Conservation (phyloP, 2,329 filamentous ascomycete species). For the Aspergillus sp. region DNA sequence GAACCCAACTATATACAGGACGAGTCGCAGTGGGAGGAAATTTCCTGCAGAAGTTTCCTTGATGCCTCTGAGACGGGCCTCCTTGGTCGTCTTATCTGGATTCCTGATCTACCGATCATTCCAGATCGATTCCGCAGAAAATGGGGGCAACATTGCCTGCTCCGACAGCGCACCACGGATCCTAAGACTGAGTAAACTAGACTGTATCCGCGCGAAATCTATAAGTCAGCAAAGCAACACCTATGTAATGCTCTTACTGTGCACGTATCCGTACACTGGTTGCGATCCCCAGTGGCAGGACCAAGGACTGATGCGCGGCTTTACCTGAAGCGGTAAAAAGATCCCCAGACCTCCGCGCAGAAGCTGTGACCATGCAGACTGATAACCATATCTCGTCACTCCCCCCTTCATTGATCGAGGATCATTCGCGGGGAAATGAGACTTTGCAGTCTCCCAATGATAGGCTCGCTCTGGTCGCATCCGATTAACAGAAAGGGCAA, state of each 20-base stretch:
- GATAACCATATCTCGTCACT: conserved; percentile 14
- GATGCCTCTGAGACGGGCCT: conserved; percentile 73
- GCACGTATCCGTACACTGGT: conserved; percentile 16
- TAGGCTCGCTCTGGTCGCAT: conserved; percentile 24
- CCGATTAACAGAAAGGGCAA: conserved; percentile 29
- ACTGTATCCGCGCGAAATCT: neutral
- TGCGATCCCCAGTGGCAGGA: conserved; percentile 12
- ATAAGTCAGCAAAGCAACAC: neutral
- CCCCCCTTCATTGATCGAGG: conserved; percentile 2
- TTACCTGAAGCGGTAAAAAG: conserved; percentile 39
- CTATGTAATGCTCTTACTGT: neutral
- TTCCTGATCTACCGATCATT: conserved; percentile 70
- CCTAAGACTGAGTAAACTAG: conserved; percentile 1
- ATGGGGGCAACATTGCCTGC: conserved; percentile 87
- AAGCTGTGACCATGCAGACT: neutral
- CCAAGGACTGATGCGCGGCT: conserved; percentile 14
- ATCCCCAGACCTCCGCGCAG: conserved; percentile 24
- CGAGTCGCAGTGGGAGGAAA: conserved; percentile 70
- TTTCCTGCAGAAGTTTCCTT: conserved; percentile 76
- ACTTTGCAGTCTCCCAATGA: neutral
- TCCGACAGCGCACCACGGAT: conserved; percentile 55
- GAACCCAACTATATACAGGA: conserved; percentile 83
- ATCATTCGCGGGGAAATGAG: conserved; percentile 8
- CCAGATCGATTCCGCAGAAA: conserved; percentile 69
- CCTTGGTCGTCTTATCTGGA: conserved; percentile 75